Conservation (phyloP, 2,329 filamentous ascomycete genomes). For the Calonectria honghensis region DNA sequence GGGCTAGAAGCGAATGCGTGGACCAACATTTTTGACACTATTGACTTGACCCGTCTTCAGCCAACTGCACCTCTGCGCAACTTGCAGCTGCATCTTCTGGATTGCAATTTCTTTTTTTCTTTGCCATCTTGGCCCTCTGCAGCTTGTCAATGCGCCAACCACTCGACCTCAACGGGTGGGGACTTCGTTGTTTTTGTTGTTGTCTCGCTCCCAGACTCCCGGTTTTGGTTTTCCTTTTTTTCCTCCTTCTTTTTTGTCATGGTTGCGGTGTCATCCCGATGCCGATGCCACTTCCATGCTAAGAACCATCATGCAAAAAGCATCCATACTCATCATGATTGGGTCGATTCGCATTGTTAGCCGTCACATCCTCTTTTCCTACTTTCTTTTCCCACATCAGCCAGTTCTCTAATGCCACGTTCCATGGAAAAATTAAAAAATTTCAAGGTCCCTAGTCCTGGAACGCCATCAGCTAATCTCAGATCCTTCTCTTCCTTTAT, state of each 20-base stretch:
- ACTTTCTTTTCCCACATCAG: slow-evolving; percentile 4
- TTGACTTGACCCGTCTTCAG: slow-evolving; percentile 17
- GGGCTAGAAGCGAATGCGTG: slow-evolving; percentile 23
- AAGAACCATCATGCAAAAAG: slow-evolving; percentile 3
- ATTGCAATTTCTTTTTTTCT: slow-evolving; percentile 1
- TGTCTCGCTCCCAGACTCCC: neutral
- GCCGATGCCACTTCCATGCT: slow-evolving; percentile 1
- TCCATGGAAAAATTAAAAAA: slow-evolving; percentile 3
- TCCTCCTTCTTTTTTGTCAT: neutral
- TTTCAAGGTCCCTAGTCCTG: slow-evolving; percentile 18
- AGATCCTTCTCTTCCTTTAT: slow-evolving; percentile 22
- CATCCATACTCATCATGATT: slow-evolving; percentile 6
- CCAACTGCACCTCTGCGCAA: slow-evolving; percentile 8
- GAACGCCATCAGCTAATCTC: slow-evolving; percentile 23
- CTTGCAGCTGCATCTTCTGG: slow-evolving; percentile 12
- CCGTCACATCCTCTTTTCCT: neutral
- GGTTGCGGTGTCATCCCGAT: neutral
- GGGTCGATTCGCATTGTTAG: neutral
- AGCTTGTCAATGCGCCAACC: slow-evolving; percentile 15
- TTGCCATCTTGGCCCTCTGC: neutral
- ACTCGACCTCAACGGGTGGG: neutral
- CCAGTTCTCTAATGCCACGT: slow-evolving; percentile 25
- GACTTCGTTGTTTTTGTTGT: slow-evolving; percentile 3
- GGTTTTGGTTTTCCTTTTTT: neutral
- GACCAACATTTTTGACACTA: slow-evolving; percentile 19